phyloP scores from a whole-genome alignment of 2,329 filamentous ascomycete genomes.

The Verticillium dahliae region DNA sequence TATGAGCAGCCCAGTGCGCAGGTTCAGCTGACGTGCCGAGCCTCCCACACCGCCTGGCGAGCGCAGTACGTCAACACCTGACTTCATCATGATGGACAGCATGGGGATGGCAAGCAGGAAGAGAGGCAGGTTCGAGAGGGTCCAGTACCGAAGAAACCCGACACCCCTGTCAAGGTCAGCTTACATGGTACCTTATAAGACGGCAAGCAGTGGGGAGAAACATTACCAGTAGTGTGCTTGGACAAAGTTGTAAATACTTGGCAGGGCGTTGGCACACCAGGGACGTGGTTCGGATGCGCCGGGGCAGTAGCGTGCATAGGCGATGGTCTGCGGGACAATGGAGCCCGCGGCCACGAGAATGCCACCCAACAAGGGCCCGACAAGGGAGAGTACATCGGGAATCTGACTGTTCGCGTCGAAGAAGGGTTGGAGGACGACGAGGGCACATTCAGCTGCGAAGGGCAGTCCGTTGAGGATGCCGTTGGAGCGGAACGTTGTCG shows the following conservation, averaged over 20 bases:
- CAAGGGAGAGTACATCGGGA: constrained; percentile 34
- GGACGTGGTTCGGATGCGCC: constrained; percentile 36
- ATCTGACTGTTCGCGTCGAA: constrained; percentile 12
- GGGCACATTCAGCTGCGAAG: constrained; percentile 57
- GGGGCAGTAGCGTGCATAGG: constrained; percentile 66
- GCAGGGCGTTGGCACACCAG: constrained; percentile 70
- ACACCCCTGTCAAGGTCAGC: constrained; percentile 57
- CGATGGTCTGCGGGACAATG: constrained; percentile 64
- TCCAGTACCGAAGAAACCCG: constrained; percentile 90
- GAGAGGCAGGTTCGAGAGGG: constrained; percentile 72
- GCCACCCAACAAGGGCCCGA: constrained; percentile 59
- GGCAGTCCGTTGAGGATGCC: constrained; percentile 75
- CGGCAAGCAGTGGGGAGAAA: neutral
- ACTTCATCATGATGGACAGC: constrained; percentile 59
- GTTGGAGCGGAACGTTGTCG: constrained; percentile 75
- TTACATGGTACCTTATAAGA: neutral
- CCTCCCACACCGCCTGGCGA: constrained; percentile 10
- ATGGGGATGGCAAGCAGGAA: constrained; percentile 80
- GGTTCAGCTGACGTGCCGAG: constrained; percentile 15
- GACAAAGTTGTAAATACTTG: constrained; percentile 88
- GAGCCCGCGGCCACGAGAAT: constrained; percentile 61
- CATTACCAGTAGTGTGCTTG: constrained; percentile 84
- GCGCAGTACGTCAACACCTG: constrained; percentile 39
- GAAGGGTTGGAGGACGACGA: constrained; percentile 11
- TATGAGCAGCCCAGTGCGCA: constrained; percentile 23